Percentiles rank a stretch among this genome's conserved stretches.
These are phyloP conservation scores for Corylus avellana DNA, from an alignment of 306 rosid genomes.

Conservation along the genomic window DNA sequence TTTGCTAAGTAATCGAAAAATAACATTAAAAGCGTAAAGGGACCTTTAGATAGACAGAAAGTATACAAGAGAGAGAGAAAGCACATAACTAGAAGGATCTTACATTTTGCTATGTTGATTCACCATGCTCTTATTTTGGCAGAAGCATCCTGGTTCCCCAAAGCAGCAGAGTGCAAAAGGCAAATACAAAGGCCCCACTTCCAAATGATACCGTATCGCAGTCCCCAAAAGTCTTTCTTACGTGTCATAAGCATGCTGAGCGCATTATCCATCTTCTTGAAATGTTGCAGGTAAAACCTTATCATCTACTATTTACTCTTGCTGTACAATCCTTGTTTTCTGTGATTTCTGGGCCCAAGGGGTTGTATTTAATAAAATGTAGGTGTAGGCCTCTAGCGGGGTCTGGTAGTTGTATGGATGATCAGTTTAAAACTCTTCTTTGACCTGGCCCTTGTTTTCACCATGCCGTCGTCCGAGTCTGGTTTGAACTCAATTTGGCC, in stretches of 20 bases:
- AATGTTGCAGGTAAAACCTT: slow-evolving; percentile 89
- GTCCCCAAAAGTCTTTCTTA: slow-evolving; percentile 86
- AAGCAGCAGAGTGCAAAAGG: slow-evolving; percentile 72
- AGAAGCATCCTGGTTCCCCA: slow-evolving; percentile 86
- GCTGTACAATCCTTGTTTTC: not conserved
- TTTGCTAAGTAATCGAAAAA: too few relatives aligned
- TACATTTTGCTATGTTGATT: not conserved
- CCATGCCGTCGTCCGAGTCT: not conserved
- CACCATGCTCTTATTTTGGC: slow-evolving; percentile 34
- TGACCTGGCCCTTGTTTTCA: not conserved
- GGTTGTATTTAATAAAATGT: not conserved
- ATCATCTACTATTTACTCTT: slow-evolving; percentile 9
- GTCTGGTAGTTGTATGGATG: not conserved
- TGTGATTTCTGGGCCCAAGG: not conserved
- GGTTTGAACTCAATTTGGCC: not conserved
- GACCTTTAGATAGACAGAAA: too few relatives aligned
- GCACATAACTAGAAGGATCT: not conserved
- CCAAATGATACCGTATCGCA: slow-evolving; percentile 61
- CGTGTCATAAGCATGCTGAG: slow-evolving; percentile 99
- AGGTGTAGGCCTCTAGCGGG: not conserved
- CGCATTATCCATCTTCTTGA: slow-evolving; percentile 97
- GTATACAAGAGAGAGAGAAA: too few relatives aligned
- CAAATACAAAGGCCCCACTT: slow-evolving; percentile 77
- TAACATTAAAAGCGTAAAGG: too few relatives aligned
- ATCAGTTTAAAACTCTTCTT: not conserved